Percentiles rank a stretch among this genome's conserved stretches.
Conservation (phyloP, 768 basidiomycete genomes). For the Porphyrellus cyaneotinctus region DNA sequence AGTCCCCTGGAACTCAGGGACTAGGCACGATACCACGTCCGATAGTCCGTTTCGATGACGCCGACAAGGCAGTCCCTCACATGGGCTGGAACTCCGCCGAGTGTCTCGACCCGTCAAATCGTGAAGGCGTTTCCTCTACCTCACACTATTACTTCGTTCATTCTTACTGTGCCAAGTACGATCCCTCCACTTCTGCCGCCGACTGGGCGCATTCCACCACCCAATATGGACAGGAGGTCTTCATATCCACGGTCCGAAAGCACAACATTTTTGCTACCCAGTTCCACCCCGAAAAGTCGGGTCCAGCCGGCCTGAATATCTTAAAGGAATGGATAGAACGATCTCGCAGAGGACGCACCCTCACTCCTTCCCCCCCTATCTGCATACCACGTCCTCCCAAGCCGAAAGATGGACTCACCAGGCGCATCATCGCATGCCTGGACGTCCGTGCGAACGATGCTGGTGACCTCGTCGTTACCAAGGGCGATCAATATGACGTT, state of each 20-base stretch:
- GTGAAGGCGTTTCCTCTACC: slow-evolving; percentile 46
- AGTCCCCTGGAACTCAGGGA: slow-evolving; percentile 66
- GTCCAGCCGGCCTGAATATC: slow-evolving; percentile 76
- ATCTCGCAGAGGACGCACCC: slow-evolving; percentile 40
- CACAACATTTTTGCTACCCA: slow-evolving; percentile 89
- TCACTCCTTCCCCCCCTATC: slow-evolving; percentile 21
- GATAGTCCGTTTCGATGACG: slow-evolving; percentile 68
- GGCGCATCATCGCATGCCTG: slow-evolving; percentile 94
- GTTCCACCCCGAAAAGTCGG: slow-evolving; percentile 98
- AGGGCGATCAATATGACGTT: slow-evolving; percentile 99
- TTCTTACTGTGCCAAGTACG: slow-evolving; percentile 83
- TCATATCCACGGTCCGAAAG: slow-evolving; percentile 78
- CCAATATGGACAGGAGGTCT: slow-evolving; percentile 91
- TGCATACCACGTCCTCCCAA: slow-evolving; percentile 38
- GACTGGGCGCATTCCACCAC: slow-evolving; percentile 83
- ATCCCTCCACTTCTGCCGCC: slow-evolving; percentile 53
- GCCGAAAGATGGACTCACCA: slow-evolving; percentile 69
- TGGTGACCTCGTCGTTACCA: slow-evolving; percentile 97
- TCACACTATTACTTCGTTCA: slow-evolving; percentile 96
- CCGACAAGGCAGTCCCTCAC: slow-evolving; percentile 88
- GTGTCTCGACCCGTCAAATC: slow-evolving; percentile 43
- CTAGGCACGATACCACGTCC: slow-evolving; percentile 78
- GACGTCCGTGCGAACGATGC: slow-evolving; percentile 95
- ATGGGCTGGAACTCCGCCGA: slow-evolving; percentile 94
- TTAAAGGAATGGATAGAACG: slow-evolving; percentile 75